These are phyloP conservation scores for Phycomyces blakesleeanus DNA, from an alignment of 192 early-diverging fungal species.

Conservation along the genomic window DNA sequence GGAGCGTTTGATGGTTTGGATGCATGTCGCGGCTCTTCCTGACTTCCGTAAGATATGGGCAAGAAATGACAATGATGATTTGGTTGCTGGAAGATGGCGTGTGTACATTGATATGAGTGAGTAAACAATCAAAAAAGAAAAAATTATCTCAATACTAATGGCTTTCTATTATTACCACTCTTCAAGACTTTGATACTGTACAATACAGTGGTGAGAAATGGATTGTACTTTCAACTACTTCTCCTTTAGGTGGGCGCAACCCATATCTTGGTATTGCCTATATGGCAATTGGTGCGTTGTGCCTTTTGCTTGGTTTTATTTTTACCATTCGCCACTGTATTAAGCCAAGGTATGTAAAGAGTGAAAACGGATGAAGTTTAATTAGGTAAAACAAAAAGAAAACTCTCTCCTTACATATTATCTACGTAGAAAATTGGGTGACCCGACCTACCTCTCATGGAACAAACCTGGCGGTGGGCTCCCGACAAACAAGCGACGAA, in stretches of 20 bases:
- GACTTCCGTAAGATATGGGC: conserved; percentile 95
- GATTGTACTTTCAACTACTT: conserved; percentile 88
- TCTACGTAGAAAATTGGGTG: conserved; percentile 19
- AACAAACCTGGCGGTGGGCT: conserved; percentile 18
- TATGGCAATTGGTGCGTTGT: conserved; percentile 86
- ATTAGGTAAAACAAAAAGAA: no score
- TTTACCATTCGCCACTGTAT: conserved; percentile 87
- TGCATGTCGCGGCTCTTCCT: conserved; percentile 89
- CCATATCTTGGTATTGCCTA: conserved; percentile 92
- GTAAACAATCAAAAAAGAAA: no score
- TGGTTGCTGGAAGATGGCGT: conserved; percentile 65
- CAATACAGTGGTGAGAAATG: conserved; percentile 91
- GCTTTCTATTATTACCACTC: no score
- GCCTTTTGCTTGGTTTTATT: conserved; percentile 77
- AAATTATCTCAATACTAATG: no score
- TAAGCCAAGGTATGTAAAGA: conserved; percentile 69
- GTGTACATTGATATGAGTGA: conserved; percentile 71
- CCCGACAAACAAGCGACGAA: background rate
- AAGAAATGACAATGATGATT: conserved; percentile 53
- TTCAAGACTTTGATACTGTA: conserved; percentile 72
- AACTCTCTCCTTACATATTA: no score
- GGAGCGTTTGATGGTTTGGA: conserved; percentile 93
- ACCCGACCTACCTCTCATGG: conserved; percentile 20
- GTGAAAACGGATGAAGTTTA: background rate
- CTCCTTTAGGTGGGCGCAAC: conserved; percentile 92